phyloP scores from a whole-genome alignment of 2,329 filamentous ascomycete species.

The Sporothrix schenckii region DNA sequence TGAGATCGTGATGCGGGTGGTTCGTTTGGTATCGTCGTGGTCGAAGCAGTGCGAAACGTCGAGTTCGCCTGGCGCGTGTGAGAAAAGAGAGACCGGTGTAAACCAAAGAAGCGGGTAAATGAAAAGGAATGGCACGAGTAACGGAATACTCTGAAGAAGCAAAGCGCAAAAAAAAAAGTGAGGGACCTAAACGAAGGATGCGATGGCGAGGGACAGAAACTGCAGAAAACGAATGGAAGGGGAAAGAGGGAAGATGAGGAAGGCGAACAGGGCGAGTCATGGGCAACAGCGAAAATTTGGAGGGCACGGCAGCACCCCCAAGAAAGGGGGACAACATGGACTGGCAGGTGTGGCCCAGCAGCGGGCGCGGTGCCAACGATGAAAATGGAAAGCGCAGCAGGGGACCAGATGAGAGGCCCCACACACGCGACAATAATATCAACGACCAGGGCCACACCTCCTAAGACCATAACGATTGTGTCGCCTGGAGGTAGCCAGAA shows the following conservation, averaged over 20 bases:
- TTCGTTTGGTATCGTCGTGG: slow-evolving; percentile 4
- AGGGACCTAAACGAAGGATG: slow-evolving; percentile 21
- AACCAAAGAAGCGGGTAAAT: not conserved
- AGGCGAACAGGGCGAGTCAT: slow-evolving; percentile 10
- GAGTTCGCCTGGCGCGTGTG: slow-evolving; percentile 3
- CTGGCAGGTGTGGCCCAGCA: slow-evolving; percentile 1
- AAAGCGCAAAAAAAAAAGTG: slow-evolving; percentile 14
- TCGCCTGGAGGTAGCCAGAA: slow-evolving; percentile 1
- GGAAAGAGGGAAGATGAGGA: slow-evolving; percentile 9
- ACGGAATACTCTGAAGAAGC: slow-evolving; percentile 31
- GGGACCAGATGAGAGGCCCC: slow-evolving; percentile 30
- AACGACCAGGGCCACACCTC: slow-evolving; percentile 16
- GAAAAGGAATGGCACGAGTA: slow-evolving; percentile 34
- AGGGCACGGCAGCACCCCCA: not conserved
- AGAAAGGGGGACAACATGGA: slow-evolving; percentile 9
- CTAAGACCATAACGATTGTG: not conserved
- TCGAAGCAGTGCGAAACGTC: slow-evolving; percentile 22
- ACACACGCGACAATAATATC: slow-evolving; percentile 31
- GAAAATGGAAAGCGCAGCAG: slow-evolving; percentile 29
- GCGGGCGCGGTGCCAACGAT: not conserved
- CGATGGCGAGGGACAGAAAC: slow-evolving; percentile 13
- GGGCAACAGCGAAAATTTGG: not conserved
- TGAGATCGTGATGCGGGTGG: not conserved
- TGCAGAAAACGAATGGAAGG: slow-evolving; percentile 24
- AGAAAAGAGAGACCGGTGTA: slow-evolving; percentile 14